A percentile compares a stretch with the other conserved stretches of the same genome.
Evolutionary conservation across 345 rosid species (phyloP).

Genomic region (Cardamine occulta): DNA sequence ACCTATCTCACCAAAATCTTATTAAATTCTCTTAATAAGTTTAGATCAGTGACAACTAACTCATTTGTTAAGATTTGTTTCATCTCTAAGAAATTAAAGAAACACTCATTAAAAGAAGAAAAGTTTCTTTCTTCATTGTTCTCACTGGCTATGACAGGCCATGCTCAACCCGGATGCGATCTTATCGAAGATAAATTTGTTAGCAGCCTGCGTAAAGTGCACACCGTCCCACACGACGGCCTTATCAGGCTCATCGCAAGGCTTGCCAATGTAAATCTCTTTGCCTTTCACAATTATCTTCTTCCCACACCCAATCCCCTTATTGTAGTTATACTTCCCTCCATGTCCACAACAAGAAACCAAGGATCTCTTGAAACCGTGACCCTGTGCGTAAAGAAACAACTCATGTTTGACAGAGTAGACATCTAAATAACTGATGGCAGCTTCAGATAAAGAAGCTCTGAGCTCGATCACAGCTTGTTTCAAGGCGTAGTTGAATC

Average conservation of each 20-base stretch:
- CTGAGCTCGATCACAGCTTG: slow-evolving; percentile 51
- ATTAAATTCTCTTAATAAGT: not conserved
- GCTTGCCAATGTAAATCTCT: slow-evolving; percentile 54
- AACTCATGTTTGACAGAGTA: slow-evolving; percentile 61
- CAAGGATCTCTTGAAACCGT: slow-evolving; percentile 64
- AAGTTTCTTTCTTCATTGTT: not conserved
- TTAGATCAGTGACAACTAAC: not conserved
- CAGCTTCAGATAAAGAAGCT: slow-evolving; percentile 49
- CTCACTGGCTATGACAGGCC: slow-evolving; percentile 39
- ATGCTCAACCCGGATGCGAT: slow-evolving; percentile 22
- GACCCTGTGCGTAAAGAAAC: slow-evolving; percentile 48
- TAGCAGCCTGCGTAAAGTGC: slow-evolving; percentile 48
- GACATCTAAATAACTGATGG: slow-evolving; percentile 63
- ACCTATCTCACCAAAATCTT: slow-evolving; percentile 22
- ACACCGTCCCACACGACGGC: slow-evolving; percentile 47
- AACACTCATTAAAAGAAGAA: slow-evolving; percentile 19
- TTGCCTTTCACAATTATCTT: slow-evolving; percentile 50
- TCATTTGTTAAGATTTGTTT: not conserved
- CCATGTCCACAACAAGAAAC: slow-evolving; percentile 82
- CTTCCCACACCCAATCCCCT: slow-evolving; percentile 57
- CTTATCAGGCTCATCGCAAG: slow-evolving; percentile 47
- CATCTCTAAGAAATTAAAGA: not conserved
- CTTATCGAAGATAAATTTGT: slow-evolving; percentile 41
- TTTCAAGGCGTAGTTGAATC: slow-evolving; percentile 57
- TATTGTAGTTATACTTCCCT: slow-evolving; percentile 72